Percentiles rank a stretch among this genome's conserved stretches.
Evolutionary conservation across 495 filamentous ascomycete species (phyloP).

Genomic region (Podospora conica): DNA sequence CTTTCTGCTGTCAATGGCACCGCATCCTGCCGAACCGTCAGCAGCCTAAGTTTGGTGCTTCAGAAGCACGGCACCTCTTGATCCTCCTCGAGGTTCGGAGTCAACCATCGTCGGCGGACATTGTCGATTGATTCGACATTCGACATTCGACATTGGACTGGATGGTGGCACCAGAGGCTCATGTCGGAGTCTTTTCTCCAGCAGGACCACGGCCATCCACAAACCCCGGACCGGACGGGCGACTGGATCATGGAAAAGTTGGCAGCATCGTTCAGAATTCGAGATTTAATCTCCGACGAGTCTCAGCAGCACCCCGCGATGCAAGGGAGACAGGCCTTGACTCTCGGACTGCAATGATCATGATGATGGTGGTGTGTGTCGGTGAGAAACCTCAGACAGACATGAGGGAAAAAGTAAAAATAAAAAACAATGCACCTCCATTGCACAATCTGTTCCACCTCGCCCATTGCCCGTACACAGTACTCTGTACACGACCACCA

Average conservation of each 20-base stretch:
- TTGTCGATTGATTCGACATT: too few species aligned
- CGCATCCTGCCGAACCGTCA: not conserved
- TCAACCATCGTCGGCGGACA: not conserved
- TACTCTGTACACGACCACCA: not conserved
- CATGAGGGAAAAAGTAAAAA: not conserved
- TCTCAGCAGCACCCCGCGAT: not conserved
- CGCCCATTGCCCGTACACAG: not conserved
- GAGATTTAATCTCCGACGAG: not conserved
- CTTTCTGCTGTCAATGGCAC: not conserved
- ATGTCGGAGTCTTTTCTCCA: not conserved
- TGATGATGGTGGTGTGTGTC: too few species aligned
- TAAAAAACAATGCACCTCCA: not conserved
- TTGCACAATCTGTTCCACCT: not conserved
- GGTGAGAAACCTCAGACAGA: not conserved
- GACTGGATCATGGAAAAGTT: not conserved
- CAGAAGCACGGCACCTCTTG: not conserved
- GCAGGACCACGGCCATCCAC: not conserved
- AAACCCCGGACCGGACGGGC: not conserved
- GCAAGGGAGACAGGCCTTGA: not conserved
- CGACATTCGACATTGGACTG: too few species aligned
- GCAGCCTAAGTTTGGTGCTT: not conserved
- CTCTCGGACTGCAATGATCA: too few species aligned
- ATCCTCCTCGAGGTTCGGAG: not conserved
- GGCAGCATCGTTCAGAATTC: not conserved
- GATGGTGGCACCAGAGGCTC: not conserved